phyloP scores from a whole-genome alignment of 2,329 filamentous ascomycete genomes.

The Colletotrichum tamarilloi region DNA sequence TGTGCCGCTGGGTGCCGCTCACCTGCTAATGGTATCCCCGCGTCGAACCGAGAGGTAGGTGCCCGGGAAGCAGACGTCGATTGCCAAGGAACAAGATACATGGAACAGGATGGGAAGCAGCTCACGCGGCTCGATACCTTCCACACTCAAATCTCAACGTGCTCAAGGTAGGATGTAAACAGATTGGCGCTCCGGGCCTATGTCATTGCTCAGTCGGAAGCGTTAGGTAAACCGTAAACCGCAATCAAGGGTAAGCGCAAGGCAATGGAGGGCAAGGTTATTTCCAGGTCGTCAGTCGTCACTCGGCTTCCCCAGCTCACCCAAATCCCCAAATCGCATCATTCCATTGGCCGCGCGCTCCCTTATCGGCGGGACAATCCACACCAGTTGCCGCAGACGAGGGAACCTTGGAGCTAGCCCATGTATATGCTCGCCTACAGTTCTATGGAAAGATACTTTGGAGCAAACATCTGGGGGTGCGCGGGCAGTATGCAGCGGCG shows the following conservation, averaged over 20 bases:
- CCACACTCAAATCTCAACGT: too few species aligned
- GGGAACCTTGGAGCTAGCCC: conserved; percentile 21
- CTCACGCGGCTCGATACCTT: not conserved
- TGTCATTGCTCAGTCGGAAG: not conserved
- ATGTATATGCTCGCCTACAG: not conserved
- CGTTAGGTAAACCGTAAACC: not conserved
- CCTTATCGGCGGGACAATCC: conserved; percentile 29
- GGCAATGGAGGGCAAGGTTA: not conserved
- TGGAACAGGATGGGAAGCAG: not conserved
- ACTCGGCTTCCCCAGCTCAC: not conserved
- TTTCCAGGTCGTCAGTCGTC: not conserved
- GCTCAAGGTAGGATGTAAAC: not conserved
- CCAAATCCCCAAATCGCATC: conserved; percentile 2
- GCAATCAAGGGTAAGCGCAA: too few species aligned
- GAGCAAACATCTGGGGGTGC: not conserved
- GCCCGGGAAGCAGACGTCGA: not conserved
- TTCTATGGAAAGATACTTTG: not conserved
- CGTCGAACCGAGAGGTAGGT: not conserved
- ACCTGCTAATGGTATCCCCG: not conserved
- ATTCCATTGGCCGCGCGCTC: conserved; percentile 21
- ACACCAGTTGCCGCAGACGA: conserved; percentile 10
- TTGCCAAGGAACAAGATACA: not conserved
- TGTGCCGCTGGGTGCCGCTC: not conserved
- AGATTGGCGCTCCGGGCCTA: not conserved
- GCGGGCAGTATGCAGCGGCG: not conserved